Base-by-base conservation (phyloP, 2,329 filamentous ascomycete species). In the Aphanoascus verrucosus region DNA sequence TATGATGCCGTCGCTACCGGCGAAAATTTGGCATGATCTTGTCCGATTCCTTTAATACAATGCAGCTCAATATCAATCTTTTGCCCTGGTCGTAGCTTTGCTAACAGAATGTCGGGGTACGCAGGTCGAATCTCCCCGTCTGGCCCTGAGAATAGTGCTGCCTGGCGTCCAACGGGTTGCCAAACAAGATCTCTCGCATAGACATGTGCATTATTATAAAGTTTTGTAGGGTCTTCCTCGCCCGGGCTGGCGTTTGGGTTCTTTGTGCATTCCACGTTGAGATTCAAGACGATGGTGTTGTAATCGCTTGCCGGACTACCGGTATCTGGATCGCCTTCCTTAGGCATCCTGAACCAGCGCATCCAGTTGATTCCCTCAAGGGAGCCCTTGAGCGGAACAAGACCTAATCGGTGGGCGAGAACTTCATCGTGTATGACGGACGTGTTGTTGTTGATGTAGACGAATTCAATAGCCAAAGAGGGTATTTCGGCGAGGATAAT, bases 391-490 rank as follows among this genome's bases (percentile, higher is more conserved):
- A 98, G 84, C 15, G 94, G 93, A 52, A 98, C 85, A 44, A 98
- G 81, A 55, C 93, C 93, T 32, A 98, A 77, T 43, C 93, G 81
- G 68, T 93, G 87, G 14, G 90, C 85, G 49, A 98, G 83, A 3
- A 98, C 91, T 74, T 98, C 93, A 67, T 98, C 93, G 69, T 97
- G 91, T 64, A 98, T 93, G 35, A 98, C 89, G 4, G 88, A 95
- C 49, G 91, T 97, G 76, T 98, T 98, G 76, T 96, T 94, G 67
- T 88, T 81, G 59, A 97, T 83, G 73, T 86, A 98, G 67, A 94
- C 88, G 58, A 83, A 84, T 76, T 98, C 93, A 64, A 98, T 90
- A 61, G 94, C 93, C 44, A 98, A 79, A 1, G 89, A 93, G 15
- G 91, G 89, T 51, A 98, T 86, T 74, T 98, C 94, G 61, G 91